Base-by-base conservation (phyloP, 2,329 filamentous ascomycete species). In the Paradendryphiella salina region DNA sequence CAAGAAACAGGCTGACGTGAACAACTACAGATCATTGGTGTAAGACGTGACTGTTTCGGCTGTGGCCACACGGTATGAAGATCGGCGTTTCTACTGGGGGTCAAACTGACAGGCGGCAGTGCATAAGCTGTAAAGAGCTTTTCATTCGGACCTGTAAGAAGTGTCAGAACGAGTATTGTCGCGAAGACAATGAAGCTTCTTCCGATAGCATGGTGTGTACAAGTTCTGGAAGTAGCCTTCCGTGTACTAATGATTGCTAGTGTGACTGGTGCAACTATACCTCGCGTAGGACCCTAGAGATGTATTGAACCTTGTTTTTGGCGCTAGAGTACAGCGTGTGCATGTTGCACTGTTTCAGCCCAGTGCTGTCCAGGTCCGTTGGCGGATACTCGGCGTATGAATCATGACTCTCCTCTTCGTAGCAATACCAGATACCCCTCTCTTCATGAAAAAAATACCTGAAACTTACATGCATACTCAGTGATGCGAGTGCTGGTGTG, bases 81-180 rank as follows among this genome's bases (percentile, higher is more conserved):
- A 10, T 32, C 13, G 35, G 4, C n/a, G 1, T 6, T 13, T 13
- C 14, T 5, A 14, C 2, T 35, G n/a, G 5, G 15, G 15, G 21
- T n/a, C 33, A 58, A 33, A 56, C 37, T 46, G 26, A 63, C 39
- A 11, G 20, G 26, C 45, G 32, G 2, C 57, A 91, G 86, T 96
- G 92, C 70, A 81, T 83, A 42, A 80, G 83, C 32, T 96, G 92
- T 75, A 89, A 90, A 65, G 76, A 82, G 20, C 74, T 80, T 35
- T 89, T 86, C 20, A 89, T 93, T 65, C 82, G 85, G 37, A 80
- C 78, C 28, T 96, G 92, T 70, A 80, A 78, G 54, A 81, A 80
- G 51, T 96, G 92, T 72, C 81, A 81, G 34, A 87, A 88, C 46
- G 88, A 89, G 44, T 96, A 95, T 71, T 96, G 92, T 71, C 81